Evolutionary conservation across 306 rosid genomes (phyloP), one percentile per base, ranked within the genome.

Genomic region (Cicer bijugum): DNA sequence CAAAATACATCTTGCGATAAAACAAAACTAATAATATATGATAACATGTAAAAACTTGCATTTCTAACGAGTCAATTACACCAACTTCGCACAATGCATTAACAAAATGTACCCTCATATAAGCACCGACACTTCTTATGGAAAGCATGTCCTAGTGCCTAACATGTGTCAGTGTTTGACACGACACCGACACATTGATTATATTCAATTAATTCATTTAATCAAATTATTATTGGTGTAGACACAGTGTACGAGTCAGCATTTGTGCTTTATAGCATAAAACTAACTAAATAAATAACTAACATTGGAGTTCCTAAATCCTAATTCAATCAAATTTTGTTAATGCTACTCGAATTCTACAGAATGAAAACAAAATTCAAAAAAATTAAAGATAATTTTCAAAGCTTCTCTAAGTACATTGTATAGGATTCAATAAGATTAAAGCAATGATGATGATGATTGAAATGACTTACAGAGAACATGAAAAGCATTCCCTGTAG

Each of bases 41-140:
- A 93, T 80, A 59, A 91, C 86, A 85, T 91, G 98, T 68, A 94
- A 93, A 28, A 78, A 93, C 98, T 96, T 93, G 96, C 91, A 91
- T 83, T 75, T 73, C 85, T 81, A 87, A 9, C 56, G 20, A 23
- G 81, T 60, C 73, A 72, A 67, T 70, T 47, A 67, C 17, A 83
- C 65, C 52, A 68, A 72, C 45, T 20, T 60, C 2, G 5, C 67
- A 52, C 51, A 44, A 64, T 16, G 68, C 23, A 60, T 51, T 42
- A 63, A 7, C n/a, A n/a, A 56, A 0, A 44, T 63, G 38, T 40
- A 56, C 66, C 6, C 11, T 19, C 59, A 19, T 17, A 38, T 23
- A 40, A 19, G 35, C 35, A 28, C 35, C 5, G 35, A 28, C 35
- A 28, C 35, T 28, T 28, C 35, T 28, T 4, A 28, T 3, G 1